Evolutionary conservation across 805 yeast species (phyloP).

Genomic region (Suhomyces sp.): DNA sequence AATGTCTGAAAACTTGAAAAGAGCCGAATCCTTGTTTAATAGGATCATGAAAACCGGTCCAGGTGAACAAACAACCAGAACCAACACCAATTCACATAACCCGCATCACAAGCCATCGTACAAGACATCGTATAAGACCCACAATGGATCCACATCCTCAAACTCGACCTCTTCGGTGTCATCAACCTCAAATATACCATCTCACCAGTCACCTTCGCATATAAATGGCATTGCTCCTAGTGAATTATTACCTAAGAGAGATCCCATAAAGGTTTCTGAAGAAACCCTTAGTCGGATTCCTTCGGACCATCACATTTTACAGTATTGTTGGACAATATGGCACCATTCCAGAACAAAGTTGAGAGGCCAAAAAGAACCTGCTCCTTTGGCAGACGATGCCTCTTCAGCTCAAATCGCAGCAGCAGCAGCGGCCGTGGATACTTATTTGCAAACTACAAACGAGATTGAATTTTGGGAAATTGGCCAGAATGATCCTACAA

Average conservation of each 20-base stretch:
- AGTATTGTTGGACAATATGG: conserved; percentile 53
- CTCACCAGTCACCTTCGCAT: no score
- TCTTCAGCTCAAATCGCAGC: conserved; percentile 12
- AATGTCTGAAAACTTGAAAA: conserved; percentile 47
- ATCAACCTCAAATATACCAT: conserved; percentile 2
- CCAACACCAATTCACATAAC: conserved; percentile 8
- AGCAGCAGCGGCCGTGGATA: conserved; percentile 35
- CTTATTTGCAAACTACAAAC: conserved; percentile 47
- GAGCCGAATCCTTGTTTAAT: conserved; percentile 47
- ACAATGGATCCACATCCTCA: background rate
- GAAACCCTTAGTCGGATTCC: conserved; percentile 30
- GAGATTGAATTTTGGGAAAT: conserved; percentile 35
- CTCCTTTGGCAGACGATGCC: conserved; percentile 13
- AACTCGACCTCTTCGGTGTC: background rate
- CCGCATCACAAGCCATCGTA: conserved; percentile 3
- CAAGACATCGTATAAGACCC: conserved; percentile 6
- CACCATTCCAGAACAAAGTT: conserved; percentile 38
- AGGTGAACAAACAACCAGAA: conserved; percentile 9
- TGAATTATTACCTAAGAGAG: conserved; percentile 32
- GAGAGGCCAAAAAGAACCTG: conserved; percentile 17
- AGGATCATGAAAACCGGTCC: conserved; percentile 41
- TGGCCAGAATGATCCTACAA: conserved; percentile 12
- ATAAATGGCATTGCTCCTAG: conserved; percentile 4
- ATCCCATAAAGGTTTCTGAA: conserved; percentile 35
- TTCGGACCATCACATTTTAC: conserved; percentile 37